Conservation (phyloP, 2,329 filamentous ascomycete genomes). For the Trichoderma simmonsii region DNA sequence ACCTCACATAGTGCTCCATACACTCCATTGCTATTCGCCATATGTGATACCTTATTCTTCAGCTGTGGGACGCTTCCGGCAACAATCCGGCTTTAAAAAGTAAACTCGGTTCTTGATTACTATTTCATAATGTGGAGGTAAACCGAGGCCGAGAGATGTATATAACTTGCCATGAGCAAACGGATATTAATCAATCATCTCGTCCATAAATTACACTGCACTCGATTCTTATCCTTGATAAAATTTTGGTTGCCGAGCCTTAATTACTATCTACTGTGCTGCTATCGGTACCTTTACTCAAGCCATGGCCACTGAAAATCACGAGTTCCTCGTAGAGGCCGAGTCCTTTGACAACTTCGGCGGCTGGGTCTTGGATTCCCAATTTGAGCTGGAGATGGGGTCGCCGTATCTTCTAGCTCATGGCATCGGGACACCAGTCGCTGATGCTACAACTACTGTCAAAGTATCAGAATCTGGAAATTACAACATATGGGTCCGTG, state of each 20-base stretch:
- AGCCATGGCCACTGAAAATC: background rate
- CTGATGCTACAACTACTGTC: background rate
- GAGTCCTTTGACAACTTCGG: conserved; percentile 1
- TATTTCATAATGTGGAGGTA: background rate
- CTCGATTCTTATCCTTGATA: background rate
- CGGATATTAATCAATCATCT: background rate
- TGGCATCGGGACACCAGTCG: background rate
- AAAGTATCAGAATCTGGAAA: background rate
- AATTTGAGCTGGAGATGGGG: conserved; percentile 3
- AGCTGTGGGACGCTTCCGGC: background rate
- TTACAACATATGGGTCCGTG: conserved; percentile 1
- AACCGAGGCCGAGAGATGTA: background rate
- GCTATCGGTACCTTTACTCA: no score
- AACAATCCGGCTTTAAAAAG: background rate
- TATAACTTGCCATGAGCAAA: background rate
- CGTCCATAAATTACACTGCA: background rate
- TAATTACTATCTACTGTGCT: background rate
- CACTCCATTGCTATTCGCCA: background rate
- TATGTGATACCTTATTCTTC: background rate
- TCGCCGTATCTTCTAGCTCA: conserved; percentile 5
- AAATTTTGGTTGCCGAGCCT: background rate
- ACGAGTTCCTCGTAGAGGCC: conserved; percentile 1
- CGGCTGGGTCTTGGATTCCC: background rate
- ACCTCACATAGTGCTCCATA: background rate
- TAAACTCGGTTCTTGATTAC: background rate